Evolutionary conservation across 2,329 filamentous ascomycete species (phyloP), one percentile per base, ranked within the genome.

Genomic region (Xylariaceae sp.): DNA sequence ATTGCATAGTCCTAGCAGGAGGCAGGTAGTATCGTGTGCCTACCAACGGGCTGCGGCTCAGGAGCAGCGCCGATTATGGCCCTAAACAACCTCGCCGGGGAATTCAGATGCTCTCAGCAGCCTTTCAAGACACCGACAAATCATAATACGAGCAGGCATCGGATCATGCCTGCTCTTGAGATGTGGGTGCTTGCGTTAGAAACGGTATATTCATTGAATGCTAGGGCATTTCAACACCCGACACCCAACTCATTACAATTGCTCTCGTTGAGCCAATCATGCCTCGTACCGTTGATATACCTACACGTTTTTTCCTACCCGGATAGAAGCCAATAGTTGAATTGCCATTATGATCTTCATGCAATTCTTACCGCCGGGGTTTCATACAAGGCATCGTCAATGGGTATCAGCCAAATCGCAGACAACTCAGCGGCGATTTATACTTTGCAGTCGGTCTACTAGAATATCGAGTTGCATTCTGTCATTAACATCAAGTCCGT

Each of bases 381-480:
- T 47, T 32, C 5, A 37, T 50, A 18, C 7, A 47, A 36, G 43
- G 13, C 13, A 36, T 30, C 37, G 12, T 37, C 5, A 9, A 41
- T 36, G 16, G 1, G 12, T 4, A 16, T 30, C 7, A 19, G 39
- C 7, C 12, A 29, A 37, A 18, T 18, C 1, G n/a, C 10, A 34
- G 16, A 44, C 40, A 13, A 49, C 12, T 57, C 15, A 59, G 16
- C 41, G 53, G 26, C 44, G 43, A 26, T 49, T 68, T 16, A 77
- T 60, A 36, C 71, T 72, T 36, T 67, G 66, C n/a, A 79, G 66
- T 3, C 69, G 70, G 59, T 77, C 74, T 47, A 62, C 67, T 62
- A 79, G 51, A 30, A 79, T 71, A 16, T 67, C 62, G 36, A 78
- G 59, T 62, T 76, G 72, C 67, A 73, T 69, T 44, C 63, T 56